phyloP scores from a whole-genome alignment of 768 basidiomycete genomes.

The Amanita fuliginea region DNA sequence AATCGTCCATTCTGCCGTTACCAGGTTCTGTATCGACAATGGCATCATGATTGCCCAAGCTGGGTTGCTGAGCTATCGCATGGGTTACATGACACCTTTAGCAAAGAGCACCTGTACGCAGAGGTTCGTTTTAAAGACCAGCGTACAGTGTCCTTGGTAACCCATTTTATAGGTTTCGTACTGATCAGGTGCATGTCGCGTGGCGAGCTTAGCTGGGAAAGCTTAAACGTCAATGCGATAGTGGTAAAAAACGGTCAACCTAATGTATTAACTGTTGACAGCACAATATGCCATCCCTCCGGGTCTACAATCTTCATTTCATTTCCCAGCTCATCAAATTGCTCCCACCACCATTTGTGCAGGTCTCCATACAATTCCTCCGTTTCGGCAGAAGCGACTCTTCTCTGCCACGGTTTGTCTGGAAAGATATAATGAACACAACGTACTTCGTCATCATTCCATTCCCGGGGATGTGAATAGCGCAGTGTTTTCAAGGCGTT shows the following conservation, averaged over 20 bases:
- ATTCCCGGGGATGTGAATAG: conserved; percentile 57
- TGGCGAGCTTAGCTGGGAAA: conserved; percentile 54
- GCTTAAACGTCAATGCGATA: neutral
- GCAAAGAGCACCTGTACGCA: conserved; percentile 85
- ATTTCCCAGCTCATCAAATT: conserved; percentile 34
- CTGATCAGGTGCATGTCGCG: conserved; percentile 85
- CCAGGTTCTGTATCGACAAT: conserved; percentile 96
- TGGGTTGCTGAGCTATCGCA: conserved; percentile 81
- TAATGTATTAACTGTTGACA: conserved; percentile 32
- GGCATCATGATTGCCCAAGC: conserved; percentile 99
- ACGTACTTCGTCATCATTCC: conserved; percentile 79
- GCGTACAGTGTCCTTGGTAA: conserved; percentile 1
- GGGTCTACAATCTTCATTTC: conserved; percentile 33
- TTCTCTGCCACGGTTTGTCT: conserved; percentile 78
- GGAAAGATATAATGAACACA: conserved; percentile 81
- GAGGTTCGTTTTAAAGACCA: conserved; percentile 38
- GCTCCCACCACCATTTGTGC: conserved; percentile 78
- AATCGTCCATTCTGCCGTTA: neutral
- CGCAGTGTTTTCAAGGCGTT: conserved; percentile 90
- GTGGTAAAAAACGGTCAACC: conserved; percentile 1
- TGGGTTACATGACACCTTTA: conserved; percentile 76
- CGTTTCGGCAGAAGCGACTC: conserved; percentile 26
- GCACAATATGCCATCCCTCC: conserved; percentile 39
- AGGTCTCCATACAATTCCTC: conserved; percentile 35
- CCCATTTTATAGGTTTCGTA: conserved; percentile 62